A percentile compares a stretch with the other conserved stretches of the same genome.
Evolutionary conservation across 108 stramenopile species (phyloP).

Genomic region (Conticribra guillardii): DNA sequence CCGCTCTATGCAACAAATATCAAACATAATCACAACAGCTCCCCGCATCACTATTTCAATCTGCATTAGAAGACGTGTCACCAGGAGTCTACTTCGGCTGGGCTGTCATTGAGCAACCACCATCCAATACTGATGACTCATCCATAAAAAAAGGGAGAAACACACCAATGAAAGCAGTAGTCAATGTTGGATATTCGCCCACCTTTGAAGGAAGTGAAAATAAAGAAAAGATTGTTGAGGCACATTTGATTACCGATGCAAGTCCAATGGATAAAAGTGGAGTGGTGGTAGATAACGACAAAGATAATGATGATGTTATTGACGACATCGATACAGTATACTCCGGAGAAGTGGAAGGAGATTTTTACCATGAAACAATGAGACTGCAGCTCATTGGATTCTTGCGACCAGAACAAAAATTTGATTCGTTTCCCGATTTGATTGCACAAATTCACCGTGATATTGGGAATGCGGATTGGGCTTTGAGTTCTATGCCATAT

Average conservation of each 20-base stretch:
- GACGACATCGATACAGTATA: conserved; percentile 1
- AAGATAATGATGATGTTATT: conserved; percentile 8
- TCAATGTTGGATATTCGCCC: conserved; percentile 91
- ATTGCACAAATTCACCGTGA: conserved; percentile 79
- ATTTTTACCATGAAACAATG: conserved; percentile 87
- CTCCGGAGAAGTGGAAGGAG: conserved; percentile 37
- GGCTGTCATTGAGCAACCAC: conserved; percentile 63
- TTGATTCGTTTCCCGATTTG: conserved; percentile 76
- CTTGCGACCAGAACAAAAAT: conserved; percentile 83
- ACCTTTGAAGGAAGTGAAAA: conserved; percentile 92
- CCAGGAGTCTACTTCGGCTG: conserved; percentile 90
- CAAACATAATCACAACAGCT: conserved; percentile 44
- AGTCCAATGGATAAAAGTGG: conserved; percentile 40
- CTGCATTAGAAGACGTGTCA: conserved; percentile 62
- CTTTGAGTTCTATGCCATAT: conserved; percentile 61
- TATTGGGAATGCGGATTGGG: conserved; percentile 60
- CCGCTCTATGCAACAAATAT: not conserved
- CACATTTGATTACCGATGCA: conserved; percentile 69
- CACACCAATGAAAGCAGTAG: conserved; percentile 71
- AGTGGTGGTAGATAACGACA: conserved; percentile 14
- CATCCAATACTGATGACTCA: not conserved
- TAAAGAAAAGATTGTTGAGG: conserved; percentile 88
- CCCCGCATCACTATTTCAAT: conserved; percentile 76
- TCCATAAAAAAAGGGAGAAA: conserved; percentile 33
- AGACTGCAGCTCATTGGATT: conserved; percentile 75